Evolutionary conservation across 2,329 filamentous ascomycete species (phyloP).

Genomic region (Coniochaeta hoffmannii): DNA sequence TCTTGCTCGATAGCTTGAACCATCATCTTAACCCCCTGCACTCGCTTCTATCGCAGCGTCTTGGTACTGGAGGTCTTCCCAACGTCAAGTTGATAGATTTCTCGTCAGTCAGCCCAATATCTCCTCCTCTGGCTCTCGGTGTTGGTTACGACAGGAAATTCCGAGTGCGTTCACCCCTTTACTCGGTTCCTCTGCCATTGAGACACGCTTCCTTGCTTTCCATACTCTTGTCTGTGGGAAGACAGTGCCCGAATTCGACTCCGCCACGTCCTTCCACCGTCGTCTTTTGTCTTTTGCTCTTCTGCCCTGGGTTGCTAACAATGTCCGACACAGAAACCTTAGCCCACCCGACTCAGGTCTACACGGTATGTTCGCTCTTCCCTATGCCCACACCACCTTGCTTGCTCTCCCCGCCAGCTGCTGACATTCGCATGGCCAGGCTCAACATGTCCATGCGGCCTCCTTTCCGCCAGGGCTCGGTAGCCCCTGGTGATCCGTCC

Average conservation of each 20-base stretch:
- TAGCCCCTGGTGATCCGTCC: background rate
- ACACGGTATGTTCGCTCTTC: background rate
- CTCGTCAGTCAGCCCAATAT: conserved; percentile 13
- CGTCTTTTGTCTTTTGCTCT: background rate
- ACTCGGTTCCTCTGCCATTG: background rate
- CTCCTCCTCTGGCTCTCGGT: background rate
- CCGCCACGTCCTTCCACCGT: background rate
- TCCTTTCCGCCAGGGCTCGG: background rate
- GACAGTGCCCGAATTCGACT: too few species aligned
- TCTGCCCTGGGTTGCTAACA: background rate
- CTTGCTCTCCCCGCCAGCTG: background rate
- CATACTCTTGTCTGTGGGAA: background rate
- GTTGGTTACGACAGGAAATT: background rate
- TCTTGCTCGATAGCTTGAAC: conserved; percentile 54
- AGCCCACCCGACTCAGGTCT: background rate
- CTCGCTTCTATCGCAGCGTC: conserved; percentile 49
- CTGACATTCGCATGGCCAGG: background rate
- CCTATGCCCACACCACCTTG: background rate
- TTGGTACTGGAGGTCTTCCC: conserved; percentile 42
- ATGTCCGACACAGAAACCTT: background rate
- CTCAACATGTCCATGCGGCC: background rate
- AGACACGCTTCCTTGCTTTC: background rate
- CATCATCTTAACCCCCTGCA: conserved; percentile 43
- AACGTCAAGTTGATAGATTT: conserved; percentile 22
- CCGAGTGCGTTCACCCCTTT: background rate